Conservation (phyloP, 345 rosid species). For the Dipteronia sinensis region DNA sequence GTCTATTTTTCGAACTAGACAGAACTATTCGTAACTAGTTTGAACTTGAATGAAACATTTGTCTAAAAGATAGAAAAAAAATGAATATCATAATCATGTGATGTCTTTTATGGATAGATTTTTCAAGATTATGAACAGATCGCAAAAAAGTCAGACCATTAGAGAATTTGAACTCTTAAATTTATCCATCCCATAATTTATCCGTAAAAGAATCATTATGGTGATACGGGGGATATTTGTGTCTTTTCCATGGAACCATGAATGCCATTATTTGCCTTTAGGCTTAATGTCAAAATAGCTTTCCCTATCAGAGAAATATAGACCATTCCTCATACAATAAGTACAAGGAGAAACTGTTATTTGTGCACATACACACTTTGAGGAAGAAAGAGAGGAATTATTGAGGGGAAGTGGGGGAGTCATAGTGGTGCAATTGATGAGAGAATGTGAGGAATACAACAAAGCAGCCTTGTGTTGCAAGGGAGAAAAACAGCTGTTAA, state of each 20-base stretch:
- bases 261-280: background rate
- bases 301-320: background rate
- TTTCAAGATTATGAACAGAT: too few species aligned
- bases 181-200: too few species aligned
- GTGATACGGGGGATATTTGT: background rate
- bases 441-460: conserved; percentile 35
- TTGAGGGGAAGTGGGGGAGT: conserved; percentile 35
- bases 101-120: too few species aligned
- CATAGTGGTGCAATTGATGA: conserved; percentile 19
- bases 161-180: too few species aligned
- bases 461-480: conserved; percentile 35
- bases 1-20: background rate
- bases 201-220: background rate
- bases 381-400: conserved; percentile 21
- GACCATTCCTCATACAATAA: background rate
- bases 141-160: too few species aligned
- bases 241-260: background rate
- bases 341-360: conserved; percentile 4
- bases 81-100: too few species aligned
- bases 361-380: conserved; percentile 5
- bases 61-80: too few species aligned
- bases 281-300: background rate
- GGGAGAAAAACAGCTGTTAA: conserved; percentile 43
- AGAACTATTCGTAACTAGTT: background rate
- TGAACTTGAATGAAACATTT: too few species aligned